Evolutionary conservation across 192 early-diverging fungal species (phyloP), one percentile per base, ranked within the genome.

Genomic region (Ambispora gerdemannii): DNA sequence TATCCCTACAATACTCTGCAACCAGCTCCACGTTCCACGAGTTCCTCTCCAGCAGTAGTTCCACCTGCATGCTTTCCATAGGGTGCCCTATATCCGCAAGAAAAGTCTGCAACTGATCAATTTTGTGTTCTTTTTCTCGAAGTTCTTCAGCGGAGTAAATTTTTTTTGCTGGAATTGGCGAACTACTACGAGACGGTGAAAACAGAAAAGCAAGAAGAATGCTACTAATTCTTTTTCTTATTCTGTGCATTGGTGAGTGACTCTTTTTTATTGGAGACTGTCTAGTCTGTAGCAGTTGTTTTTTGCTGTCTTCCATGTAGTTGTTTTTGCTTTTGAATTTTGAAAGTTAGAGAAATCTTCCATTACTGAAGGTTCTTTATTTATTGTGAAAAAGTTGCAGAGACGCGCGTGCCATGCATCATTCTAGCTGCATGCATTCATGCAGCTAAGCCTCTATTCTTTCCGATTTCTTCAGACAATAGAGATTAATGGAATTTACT

Each of bases 1-100:
- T 68, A 59, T 80, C 73, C 35, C 25, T 30, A 33, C 72, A 33
- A 43, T 77, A 71, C 7, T 59, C 25, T 6, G 67, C 36, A 0
- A 74, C 71, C 50, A 63, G 38, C 30, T 58, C 67, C 6, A 69
- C 55, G 55, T 80, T 52, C 78, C 78, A 80, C 1, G 62, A 38
- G 30, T 80, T 75, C 30, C 22, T 25, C 20, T 77, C 76, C 10
- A 80, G 47, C n/a, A 77, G 38, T 15, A 4, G 20, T 36, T 65
- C 51, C 25, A 67, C 27, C 28, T 67, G 61, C 11, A 10, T 35
- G 11, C 30, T 51, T 36, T 67, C 72, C 22, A 64, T 30, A 64
- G 33, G 62, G 50, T 65, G 34, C 8, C 72, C 72, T 13, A 73
- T 19, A 24, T 73, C 61, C 33, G 67, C 72, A 32, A 65, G 38